phyloP scores from a whole-genome alignment of 192 early-diverging fungal species.

The Entomortierella beljakovae region DNA sequence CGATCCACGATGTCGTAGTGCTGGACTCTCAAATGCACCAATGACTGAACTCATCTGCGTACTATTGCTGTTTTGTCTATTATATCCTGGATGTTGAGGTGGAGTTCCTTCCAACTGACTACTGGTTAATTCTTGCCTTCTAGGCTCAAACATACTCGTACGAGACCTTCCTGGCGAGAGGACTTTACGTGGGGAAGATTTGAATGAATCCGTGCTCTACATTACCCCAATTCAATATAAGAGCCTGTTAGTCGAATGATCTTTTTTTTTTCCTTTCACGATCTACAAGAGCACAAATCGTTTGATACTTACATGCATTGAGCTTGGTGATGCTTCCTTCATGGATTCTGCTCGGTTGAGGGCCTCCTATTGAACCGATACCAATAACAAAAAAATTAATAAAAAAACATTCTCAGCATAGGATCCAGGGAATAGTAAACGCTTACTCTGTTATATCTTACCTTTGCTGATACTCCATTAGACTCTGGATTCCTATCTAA shows the following conservation, averaged over 20 bases:
- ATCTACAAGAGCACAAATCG: background rate
- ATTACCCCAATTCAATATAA: background rate
- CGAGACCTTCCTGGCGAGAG: slow-evolving; percentile 27
- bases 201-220: slow-evolving; percentile 18
- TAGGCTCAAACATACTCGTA: slow-evolving; percentile 21
- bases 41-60: background rate
- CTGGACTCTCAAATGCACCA: slow-evolving; percentile 10
- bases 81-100: background rate
- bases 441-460: background rate
- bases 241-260: background rate
- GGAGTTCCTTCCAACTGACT: background rate
- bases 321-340: slow-evolving; percentile 1
- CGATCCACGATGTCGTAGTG: slow-evolving; percentile 30
- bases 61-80: slow-evolving; percentile 24
- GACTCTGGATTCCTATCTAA: slow-evolving; percentile 7
- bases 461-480: background rate
- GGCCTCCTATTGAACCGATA: background rate
- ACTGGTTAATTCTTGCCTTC: slow-evolving; percentile 6
- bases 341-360: slow-evolving; percentile 11
- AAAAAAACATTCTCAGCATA: background rate
- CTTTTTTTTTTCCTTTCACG: background rate
- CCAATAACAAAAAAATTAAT: background rate
- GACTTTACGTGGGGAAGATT: slow-evolving; percentile 15
- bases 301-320: background rate
- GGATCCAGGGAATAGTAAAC: background rate